Conservation (phyloP, 495 filamentous ascomycete genomes). For the Aspergillus heteromorphus region DNA sequence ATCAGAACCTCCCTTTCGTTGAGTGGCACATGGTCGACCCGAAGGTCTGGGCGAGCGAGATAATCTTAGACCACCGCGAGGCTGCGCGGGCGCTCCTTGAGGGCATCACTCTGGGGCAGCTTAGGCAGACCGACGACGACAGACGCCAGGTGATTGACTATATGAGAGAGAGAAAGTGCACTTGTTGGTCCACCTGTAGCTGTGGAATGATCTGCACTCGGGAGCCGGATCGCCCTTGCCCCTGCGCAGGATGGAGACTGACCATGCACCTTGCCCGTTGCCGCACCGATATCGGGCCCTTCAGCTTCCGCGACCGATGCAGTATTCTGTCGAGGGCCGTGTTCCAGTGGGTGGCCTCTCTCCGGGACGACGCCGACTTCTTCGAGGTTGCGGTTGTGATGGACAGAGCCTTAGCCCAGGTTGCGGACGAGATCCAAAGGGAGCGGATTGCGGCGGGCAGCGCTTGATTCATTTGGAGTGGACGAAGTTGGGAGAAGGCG, state of each 20-base stretch:
- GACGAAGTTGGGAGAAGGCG: too few species aligned
- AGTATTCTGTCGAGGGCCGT: constrained; percentile 21
- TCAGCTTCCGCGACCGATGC: constrained; percentile 20
- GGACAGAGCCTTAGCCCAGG: constrained; percentile 14
- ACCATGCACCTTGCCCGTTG: constrained; percentile 24
- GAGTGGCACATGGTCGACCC: constrained; percentile 14
- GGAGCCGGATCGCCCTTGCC: constrained; percentile 25
- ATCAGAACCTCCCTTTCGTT: constrained; percentile 22
- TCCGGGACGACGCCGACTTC: constrained; percentile 15
- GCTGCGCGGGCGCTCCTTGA: constrained; percentile 29
- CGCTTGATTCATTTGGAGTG: not conserved
- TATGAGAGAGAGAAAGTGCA: constrained; percentile 29
- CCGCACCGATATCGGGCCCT: constrained; percentile 9
- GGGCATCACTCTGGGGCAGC: constrained; percentile 29
- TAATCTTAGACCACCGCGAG: constrained; percentile 26
- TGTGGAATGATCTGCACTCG: constrained; percentile 30
- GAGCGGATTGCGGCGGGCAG: constrained; percentile 14
- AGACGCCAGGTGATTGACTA: constrained; percentile 16
- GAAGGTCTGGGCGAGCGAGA: constrained; percentile 17
- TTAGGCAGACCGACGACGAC: constrained; percentile 22
- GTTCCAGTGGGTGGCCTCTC: constrained; percentile 23
- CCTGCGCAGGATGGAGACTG: constrained; percentile 33
- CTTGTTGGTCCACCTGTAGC: constrained; percentile 27
- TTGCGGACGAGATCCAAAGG: constrained; percentile 26
- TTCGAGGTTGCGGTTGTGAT: constrained; percentile 18